phyloP scores from a whole-genome alignment of 441 rosid genomes.

The Adansonia madagascariensis region DNA sequence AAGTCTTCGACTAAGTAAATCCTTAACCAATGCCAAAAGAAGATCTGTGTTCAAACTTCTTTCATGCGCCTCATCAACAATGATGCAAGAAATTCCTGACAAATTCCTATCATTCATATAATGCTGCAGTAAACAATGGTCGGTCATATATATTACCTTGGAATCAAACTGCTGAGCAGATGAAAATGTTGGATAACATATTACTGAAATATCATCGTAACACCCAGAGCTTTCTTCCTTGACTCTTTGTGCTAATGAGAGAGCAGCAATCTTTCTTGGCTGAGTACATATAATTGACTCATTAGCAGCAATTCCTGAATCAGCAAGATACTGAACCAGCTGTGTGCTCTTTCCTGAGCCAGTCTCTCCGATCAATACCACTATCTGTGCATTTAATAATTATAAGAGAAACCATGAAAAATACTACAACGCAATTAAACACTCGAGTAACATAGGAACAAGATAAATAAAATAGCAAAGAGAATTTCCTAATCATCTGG shows the following conservation, averaged over 20 bases:
- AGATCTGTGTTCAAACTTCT: conserved; percentile 95
- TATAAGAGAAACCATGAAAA: conserved; percentile 5
- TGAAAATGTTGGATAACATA: conserved; percentile 63
- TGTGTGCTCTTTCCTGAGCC: conserved; percentile 99
- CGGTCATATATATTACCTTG: conserved; percentile 78
- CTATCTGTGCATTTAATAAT: conserved; percentile 49
- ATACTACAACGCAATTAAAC: conserved; percentile 3
- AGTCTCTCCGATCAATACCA: conserved; percentile 86
- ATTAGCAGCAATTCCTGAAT: conserved; percentile 66
- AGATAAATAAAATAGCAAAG: conserved; percentile 6
- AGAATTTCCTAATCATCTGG: conserved; percentile 5
- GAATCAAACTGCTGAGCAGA: conserved; percentile 58
- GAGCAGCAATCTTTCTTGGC: conserved; percentile 89
- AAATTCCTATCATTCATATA: conserved; percentile 69
- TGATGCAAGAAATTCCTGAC: conserved; percentile 78
- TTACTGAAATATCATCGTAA: conserved; percentile 50
- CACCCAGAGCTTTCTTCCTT: conserved; percentile 75
- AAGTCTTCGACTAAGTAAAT: conserved; percentile 56
- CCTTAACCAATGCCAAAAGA: conserved; percentile 72
- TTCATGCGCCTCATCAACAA: conserved; percentile 96
- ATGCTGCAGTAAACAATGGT: conserved; percentile 79
- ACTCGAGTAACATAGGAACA: conserved; percentile 1
- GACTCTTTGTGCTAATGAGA: conserved; percentile 72
- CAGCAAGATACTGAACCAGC: conserved; percentile 88
- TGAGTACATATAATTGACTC: conserved; percentile 83